phyloP scores from a whole-genome alignment of 1,284 basidiomycete species.

The Ganoderma meredithae region DNA sequence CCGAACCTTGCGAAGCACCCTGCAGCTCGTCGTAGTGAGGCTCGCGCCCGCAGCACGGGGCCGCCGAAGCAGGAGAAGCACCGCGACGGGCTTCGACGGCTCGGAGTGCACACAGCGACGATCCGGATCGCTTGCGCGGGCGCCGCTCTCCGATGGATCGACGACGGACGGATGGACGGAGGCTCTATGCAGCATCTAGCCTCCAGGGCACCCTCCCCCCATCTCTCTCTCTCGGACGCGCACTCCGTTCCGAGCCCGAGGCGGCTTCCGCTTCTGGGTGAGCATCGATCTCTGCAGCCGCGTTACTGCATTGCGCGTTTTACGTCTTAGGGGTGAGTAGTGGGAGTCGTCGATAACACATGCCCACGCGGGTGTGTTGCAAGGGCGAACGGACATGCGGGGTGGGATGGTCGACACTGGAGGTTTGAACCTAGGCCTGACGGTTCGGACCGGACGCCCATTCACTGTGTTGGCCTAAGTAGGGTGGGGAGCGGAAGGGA shows the following conservation, averaged over 20 bases:
- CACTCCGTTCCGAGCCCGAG: slow-evolving; percentile 6
- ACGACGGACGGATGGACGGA: neutral
- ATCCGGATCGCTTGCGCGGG: slow-evolving; percentile 8
- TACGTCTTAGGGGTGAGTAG: neutral
- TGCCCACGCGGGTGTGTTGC: neutral
- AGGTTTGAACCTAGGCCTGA: slow-evolving; percentile 2
- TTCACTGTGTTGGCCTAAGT: neutral
- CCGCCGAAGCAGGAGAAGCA: neutral
- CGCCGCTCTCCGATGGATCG: neutral
- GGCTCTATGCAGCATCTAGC: neutral
- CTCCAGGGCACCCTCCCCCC: neutral
- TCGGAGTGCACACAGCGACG: slow-evolving; percentile 1
- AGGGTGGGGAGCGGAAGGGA: neutral
- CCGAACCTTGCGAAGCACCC: slow-evolving; percentile 8
- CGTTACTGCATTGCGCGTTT: neutral
- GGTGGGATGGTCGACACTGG: neutral
- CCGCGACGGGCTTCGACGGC: neutral
- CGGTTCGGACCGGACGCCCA: neutral
- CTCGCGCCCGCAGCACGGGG: neutral
- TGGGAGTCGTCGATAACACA: neutral
- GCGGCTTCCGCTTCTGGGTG: neutral
- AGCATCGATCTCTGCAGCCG: neutral
- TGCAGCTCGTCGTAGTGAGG: neutral
- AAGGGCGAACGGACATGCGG: neutral
- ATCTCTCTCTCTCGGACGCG: neutral